A percentile compares a stretch with the other conserved stretches of the same genome.
Conservation (phyloP, 257 asterid genomes). For the Petrea volubilis region DNA sequence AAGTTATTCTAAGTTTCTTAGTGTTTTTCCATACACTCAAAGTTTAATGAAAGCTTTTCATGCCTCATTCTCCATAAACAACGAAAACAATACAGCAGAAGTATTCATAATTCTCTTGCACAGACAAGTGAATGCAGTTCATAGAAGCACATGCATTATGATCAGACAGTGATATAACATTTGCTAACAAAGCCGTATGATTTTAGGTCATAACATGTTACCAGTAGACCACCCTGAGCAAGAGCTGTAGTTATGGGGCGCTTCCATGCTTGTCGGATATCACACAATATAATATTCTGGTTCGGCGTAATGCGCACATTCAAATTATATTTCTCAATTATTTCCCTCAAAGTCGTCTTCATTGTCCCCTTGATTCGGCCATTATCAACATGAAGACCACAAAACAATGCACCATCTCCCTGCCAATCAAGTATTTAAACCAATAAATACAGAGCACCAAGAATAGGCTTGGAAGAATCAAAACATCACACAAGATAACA, state of each 20-base stretch:
- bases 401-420: conserved; percentile 92
- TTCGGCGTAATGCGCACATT: conserved; percentile 89
- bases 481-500: not conserved
- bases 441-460: not conserved
- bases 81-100: not conserved
- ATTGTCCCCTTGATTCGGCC: conserved; percentile 82
- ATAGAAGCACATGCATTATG: not conserved
- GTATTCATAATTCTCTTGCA: not conserved
- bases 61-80: not conserved
- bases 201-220: conserved; percentile 30
- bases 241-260: conserved; percentile 78
- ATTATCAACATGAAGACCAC: conserved; percentile 94
- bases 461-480: not conserved
- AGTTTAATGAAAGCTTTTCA: not conserved
- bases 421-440: conserved; percentile 28
- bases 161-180: not conserved
- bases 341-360: conserved; percentile 81
- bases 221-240: conserved; percentile 98
- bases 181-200: not conserved
- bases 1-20: too few species aligned
- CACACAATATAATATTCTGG: conserved; percentile 87
- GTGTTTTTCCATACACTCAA: too few species aligned
- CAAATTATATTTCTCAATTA: conserved; percentile 86
- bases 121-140: not conserved
- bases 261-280: conserved; percentile 78